Evolutionary conservation across 192 early-diverging fungal genomes (phyloP).

Genomic region (Podila clonocystis): DNA sequence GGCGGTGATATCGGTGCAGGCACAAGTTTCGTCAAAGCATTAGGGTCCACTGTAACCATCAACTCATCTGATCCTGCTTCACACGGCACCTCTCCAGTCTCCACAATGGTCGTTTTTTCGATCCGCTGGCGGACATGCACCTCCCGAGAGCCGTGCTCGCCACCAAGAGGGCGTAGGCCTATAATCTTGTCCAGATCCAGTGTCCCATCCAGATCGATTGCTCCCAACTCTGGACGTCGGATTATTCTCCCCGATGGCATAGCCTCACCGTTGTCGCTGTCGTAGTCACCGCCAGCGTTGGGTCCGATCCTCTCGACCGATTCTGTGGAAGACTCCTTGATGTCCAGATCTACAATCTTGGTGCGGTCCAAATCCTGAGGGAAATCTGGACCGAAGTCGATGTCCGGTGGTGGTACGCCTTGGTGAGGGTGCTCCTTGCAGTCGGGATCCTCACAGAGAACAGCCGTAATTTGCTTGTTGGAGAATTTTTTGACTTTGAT

Average conservation of each 20-base stretch:
- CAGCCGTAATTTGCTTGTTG: constrained; percentile 30
- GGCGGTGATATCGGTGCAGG: background rate
- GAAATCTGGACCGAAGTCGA: constrained; percentile 20
- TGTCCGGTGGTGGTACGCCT: constrained; percentile 20
- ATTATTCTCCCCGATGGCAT: no score
- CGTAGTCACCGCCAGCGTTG: background rate
- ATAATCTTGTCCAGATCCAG: background rate
- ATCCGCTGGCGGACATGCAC: background rate
- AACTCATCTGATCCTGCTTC: no score
- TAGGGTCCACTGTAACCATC: background rate
- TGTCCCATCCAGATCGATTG: background rate
- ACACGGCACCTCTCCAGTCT: background rate
- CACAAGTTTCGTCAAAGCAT: background rate
- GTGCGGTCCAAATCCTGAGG: constrained; percentile 1
- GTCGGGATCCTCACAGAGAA: constrained; percentile 37
- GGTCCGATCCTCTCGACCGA: constrained; percentile 16
- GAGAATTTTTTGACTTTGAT: constrained; percentile 31
- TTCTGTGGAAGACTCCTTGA: constrained; percentile 28
- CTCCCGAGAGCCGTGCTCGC: constrained; percentile 3
- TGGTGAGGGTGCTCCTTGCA: constrained; percentile 43
- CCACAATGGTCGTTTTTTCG: background rate
- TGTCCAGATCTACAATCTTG: constrained; percentile 38
- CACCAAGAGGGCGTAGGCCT: no score
- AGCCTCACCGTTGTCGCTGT: background rate
- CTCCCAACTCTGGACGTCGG: background rate